Conservation (phyloP, 2,329 filamentous ascomycete genomes). For the Fusarium liriodendri region DNA sequence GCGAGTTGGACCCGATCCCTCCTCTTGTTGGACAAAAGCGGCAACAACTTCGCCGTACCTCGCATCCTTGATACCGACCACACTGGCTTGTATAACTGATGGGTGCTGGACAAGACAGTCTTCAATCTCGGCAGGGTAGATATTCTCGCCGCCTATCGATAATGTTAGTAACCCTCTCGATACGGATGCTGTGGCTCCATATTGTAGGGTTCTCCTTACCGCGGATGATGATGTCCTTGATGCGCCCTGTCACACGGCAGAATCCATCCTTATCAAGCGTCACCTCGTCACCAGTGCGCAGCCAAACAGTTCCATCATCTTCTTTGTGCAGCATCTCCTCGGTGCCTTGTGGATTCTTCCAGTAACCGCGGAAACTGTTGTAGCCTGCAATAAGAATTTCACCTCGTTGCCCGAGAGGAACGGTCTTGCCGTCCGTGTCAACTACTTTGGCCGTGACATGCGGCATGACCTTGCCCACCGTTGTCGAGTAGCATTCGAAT, state of each 20-base stretch:
- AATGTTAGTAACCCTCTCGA: background rate
- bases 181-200: background rate
- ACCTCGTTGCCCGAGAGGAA: background rate
- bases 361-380: background rate
- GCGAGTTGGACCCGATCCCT: background rate
- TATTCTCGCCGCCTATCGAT: slow-evolving; percentile 75
- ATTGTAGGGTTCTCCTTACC: slow-evolving; percentile 52
- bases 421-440: background rate
- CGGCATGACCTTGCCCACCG: background rate
- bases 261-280: slow-evolving; percentile 81
- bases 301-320: slow-evolving; percentile 64
- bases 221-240: slow-evolving; percentile 89
- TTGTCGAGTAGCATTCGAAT: background rate
- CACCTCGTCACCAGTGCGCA: slow-evolving; percentile 87
- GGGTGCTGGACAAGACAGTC: slow-evolving; percentile 80
- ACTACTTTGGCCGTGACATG: background rate
- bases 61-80: slow-evolving; percentile 81
- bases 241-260: slow-evolving; percentile 81
- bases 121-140: slow-evolving; percentile 86
- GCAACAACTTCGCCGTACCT: slow-evolving; percentile 83
- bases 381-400: background rate
- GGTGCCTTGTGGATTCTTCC: background rate
- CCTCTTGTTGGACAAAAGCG: slow-evolving; percentile 69
- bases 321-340: background rate
- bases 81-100: slow-evolving; percentile 74